Evolutionary conservation across 208 protist species (phyloP).

Genomic region (Acanthamoeba culbertsoni): DNA sequence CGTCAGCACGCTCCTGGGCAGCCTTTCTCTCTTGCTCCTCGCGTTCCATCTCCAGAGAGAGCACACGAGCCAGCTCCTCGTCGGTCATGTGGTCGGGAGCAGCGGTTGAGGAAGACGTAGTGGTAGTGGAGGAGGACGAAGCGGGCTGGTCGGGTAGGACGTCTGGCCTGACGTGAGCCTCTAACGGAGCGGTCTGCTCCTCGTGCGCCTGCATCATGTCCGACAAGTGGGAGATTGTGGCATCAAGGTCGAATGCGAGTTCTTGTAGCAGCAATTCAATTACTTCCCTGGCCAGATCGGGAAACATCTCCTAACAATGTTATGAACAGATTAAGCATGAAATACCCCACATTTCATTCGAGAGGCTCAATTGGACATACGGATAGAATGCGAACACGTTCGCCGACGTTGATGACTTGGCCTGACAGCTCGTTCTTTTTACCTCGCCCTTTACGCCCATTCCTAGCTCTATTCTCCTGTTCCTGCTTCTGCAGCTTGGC

Average conservation of each 20-base stretch:
- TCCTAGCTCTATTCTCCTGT: not conserved
- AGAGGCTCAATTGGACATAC: not conserved
- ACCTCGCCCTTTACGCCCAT: not conserved
- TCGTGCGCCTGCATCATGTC: not conserved
- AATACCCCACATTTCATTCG: not conserved
- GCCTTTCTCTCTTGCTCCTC: not conserved
- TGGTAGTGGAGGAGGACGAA: not conserved
- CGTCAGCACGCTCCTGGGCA: not conserved
- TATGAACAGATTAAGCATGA: not conserved
- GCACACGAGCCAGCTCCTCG: not conserved
- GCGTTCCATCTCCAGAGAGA: not conserved
- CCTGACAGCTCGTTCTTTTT: not conserved
- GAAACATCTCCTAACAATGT: slow-evolving; percentile 22
- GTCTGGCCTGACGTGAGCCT: not conserved
- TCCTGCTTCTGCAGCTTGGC: not conserved
- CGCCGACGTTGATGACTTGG: not conserved
- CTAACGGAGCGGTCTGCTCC: not conserved
- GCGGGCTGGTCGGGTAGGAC: not conserved
- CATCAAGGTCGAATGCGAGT: not conserved
- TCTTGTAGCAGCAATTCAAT: not conserved
- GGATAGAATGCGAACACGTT: not conserved
- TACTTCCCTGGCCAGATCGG: not conserved
- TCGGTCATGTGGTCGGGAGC: too few relatives aligned
- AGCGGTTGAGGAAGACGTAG: not conserved
- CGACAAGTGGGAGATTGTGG: not conserved